Evolutionary conservation across 2,329 filamentous ascomycete species (phyloP).

Genomic region (Aspergillus candidus): DNA sequence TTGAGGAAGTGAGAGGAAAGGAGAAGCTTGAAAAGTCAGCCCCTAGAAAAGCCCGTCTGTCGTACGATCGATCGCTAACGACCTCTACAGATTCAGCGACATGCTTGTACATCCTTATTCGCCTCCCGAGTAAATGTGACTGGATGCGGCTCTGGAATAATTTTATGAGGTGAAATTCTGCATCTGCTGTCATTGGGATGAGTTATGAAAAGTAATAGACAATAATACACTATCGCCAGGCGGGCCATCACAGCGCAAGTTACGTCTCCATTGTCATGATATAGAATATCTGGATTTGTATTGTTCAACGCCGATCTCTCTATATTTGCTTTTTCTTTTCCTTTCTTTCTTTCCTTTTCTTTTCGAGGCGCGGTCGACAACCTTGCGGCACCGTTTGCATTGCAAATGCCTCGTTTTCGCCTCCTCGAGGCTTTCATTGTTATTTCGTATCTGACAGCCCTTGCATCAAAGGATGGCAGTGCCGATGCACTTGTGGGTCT

Average conservation of each 20-base stretch:
- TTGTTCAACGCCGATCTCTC: too few species aligned
- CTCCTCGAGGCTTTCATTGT: too few species aligned
- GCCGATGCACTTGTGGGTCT: too few species aligned
- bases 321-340: background rate
- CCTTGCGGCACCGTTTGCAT: too few species aligned
- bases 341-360: background rate
- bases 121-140: conserved; percentile 33
- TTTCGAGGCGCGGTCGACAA: too few species aligned
- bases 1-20: conserved; percentile 93
- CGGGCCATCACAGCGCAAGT: background rate
- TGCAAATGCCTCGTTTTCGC: too few species aligned
- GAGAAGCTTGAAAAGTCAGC: conserved; percentile 77
- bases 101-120: conserved; percentile 47
- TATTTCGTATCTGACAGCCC: too few species aligned
- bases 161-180: conserved; percentile 10
- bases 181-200: conserved; percentile 20
- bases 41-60: background rate
- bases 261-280: background rate
- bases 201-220: conserved; percentile 37
- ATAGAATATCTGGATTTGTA: background rate
- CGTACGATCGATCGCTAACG: conserved; percentile 12
- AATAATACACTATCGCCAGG: conserved; percentile 23
- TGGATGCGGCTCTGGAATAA: conserved; percentile 11
- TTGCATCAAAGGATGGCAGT: too few species aligned
- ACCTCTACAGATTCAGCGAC: conserved; percentile 39